Percentiles rank a stretch among this genome's conserved stretches.
Conservation (phyloP, 805 yeast species). For the Ogataea paradorogensis region DNA sequence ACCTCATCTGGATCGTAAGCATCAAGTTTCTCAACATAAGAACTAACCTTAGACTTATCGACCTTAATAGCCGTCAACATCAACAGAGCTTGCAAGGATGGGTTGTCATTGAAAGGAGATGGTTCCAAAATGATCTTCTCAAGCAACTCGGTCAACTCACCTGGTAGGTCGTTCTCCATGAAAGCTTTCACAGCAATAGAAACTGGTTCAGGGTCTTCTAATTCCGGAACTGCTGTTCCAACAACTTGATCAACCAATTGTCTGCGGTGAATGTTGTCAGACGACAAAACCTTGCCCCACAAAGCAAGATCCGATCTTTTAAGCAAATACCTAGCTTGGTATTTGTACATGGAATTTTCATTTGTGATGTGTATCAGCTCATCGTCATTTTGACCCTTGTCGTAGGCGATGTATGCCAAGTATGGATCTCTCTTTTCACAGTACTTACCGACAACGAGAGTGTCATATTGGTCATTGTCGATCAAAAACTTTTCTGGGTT, state of each 20-base stretch:
- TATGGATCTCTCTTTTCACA: constrained; percentile 99
- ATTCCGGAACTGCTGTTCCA: constrained; percentile 93
- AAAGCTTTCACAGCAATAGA: constrained; percentile 92
- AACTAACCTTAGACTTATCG: constrained; percentile 78
- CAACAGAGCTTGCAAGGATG: constrained; percentile 89
- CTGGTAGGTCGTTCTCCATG: constrained; percentile 91
- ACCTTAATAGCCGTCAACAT: constrained; percentile 94
- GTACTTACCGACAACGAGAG: constrained; percentile 94
- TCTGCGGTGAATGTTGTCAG: constrained; percentile 82
- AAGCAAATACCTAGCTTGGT: constrained; percentile 95
- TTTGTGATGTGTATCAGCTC: constrained; percentile 91
- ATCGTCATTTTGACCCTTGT: constrained; percentile 88
- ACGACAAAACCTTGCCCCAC: constrained; percentile 76
- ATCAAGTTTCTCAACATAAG: constrained; percentile 85
- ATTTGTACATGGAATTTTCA: constrained; percentile 96
- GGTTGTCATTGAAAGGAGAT: constrained; percentile 93
- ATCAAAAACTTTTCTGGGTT: constrained; percentile 94
- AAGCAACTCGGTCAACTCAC: constrained; percentile 87
- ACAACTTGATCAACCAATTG: constrained; percentile 91
- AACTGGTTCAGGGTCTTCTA: constrained; percentile 88
- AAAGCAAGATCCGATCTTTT: constrained; percentile 80
- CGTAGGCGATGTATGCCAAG: constrained; percentile 95
- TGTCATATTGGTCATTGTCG: constrained; percentile 86
- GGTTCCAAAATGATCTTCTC: constrained; percentile 97
- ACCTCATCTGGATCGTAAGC: constrained; percentile 91